Base-by-base conservation (phyloP, 2,329 filamentous ascomycete species). In the Ceratocystis diversiconidia region DNA sequence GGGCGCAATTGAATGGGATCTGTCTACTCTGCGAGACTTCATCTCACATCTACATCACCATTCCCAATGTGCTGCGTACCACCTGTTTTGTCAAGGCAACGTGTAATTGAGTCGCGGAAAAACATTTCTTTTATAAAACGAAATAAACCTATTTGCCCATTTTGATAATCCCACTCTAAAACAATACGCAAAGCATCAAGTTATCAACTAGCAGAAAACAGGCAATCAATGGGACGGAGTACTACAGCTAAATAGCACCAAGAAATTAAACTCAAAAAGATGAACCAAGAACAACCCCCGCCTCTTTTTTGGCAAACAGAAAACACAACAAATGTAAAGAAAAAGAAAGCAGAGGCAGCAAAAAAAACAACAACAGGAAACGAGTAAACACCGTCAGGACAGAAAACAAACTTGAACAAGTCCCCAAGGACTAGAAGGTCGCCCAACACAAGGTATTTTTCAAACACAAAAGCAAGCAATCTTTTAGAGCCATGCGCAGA, bases 331-430 rank as follows among this genome's bases (percentile, higher is more conserved):
- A 22, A 30, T 32, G 48, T 28, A n/a, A 52, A 30, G 55, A 62
- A 60, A 25, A 48, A 28, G 28, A 50, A 32, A 32, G 30, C 30
- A 7, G 55, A 15, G 12, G 17, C 19, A 19, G 32, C 8, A 66
- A 52, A 57, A 57, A 59, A n/a, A 36, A 12, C 19, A 61, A 57
- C 19, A 60, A 19, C 43, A 19, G 12, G 3, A 41, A 41, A 12
- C 36, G 36, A 15, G 36, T 12, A 41, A 41, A 50, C 62, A 62
- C 46, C 55, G 19, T 57, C n/a, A 64, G 55, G 62, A 41, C 55
- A 62, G 2, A 62, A 64, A 41, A 61, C 28, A 67, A 41, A 43
- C 32, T 55, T 41, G 41, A 62, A 46, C 50, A 22, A 50, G 52
- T 57, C 50, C 62, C 15, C 55, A 50, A 59, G 55, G 63, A 43